Conservation (phyloP, 2,329 filamentous ascomycete genomes). For the Clarireedia sp. region DNA sequence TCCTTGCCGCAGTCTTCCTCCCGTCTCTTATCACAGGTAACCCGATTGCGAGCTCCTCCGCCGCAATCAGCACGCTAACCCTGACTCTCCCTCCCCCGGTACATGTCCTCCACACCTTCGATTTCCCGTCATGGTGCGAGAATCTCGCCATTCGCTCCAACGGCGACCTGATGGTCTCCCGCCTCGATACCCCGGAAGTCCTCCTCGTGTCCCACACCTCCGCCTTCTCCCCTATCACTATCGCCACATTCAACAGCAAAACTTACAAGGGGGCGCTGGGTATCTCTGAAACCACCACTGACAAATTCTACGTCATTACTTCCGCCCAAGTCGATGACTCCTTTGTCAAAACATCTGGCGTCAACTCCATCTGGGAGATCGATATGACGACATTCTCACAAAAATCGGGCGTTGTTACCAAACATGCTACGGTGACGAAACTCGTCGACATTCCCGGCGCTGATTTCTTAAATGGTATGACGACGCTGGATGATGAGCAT, state of each 20-base stretch:
- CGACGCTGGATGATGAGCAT: conserved; percentile 11
- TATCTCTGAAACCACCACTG: conserved; percentile 29
- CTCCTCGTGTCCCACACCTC: conserved; percentile 29
- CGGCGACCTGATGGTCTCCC: conserved; percentile 31
- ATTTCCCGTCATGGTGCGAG: conserved; percentile 23
- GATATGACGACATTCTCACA: conserved; percentile 18
- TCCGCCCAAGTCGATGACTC: conserved; percentile 27
- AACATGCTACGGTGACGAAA: conserved; percentile 6
- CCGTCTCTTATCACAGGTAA: neutral
- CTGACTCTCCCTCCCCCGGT: conserved; percentile 11
- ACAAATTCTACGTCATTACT: conserved; percentile 26
- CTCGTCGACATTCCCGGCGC: conserved; percentile 11
- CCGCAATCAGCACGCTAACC: neutral
- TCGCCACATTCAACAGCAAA: conserved; percentile 28
- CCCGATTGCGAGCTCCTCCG: neutral
- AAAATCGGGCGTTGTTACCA: neutral
- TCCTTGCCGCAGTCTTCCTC: neutral
- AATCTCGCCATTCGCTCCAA: conserved; percentile 33
- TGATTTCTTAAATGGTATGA: conserved; percentile 26
- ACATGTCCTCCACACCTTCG: conserved; percentile 7
- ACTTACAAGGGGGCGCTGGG: conserved; percentile 27
- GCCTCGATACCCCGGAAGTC: conserved; percentile 29
- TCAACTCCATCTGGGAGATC: conserved; percentile 21
- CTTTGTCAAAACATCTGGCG: conserved; percentile 18
- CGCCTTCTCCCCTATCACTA: conserved; percentile 11